phyloP scores from a whole-genome alignment of 345 rosid species.

The Noccaea bulbosa region DNA sequence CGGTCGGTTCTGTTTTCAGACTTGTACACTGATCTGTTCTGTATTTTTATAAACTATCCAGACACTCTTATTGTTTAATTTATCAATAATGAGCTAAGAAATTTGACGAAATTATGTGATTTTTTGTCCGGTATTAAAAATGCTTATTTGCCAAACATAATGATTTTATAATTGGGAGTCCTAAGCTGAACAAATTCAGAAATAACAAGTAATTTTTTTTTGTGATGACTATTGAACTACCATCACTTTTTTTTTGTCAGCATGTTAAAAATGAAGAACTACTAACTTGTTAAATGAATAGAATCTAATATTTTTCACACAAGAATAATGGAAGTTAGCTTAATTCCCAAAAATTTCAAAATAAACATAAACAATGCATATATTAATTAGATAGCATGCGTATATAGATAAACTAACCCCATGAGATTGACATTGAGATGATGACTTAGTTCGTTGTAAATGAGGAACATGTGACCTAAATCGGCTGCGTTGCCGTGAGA shows the following conservation, averaged over 20 bases:
- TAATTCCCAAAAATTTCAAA: not conserved
- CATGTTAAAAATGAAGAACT: not conserved
- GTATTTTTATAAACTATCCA: too few species aligned
- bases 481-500: conserved; percentile 98
- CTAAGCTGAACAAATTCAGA: not conserved
- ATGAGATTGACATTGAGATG: conserved; percentile 78
- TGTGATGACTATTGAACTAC: conserved; percentile 21
- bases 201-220: not conserved
- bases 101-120: not conserved
- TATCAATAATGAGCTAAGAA: not conserved
- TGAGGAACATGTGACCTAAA: conserved; percentile 71
- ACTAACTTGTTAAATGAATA: conserved; percentile 1
- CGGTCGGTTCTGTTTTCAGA: not conserved
- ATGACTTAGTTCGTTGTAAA: conserved; percentile 72
- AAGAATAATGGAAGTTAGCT: not conserved
- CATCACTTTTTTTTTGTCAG: not conserved
- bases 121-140: not conserved
- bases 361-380: not conserved
- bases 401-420: conserved; percentile 59
- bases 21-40: not conserved
- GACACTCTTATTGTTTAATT: too few species aligned
- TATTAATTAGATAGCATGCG: not conserved
- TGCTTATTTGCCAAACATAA: not conserved
- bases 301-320: not conserved
- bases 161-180: not conserved